Evolutionary conservation across 495 filamentous ascomycete genomes (phyloP).

Genomic region (Immersiella caudata): DNA sequence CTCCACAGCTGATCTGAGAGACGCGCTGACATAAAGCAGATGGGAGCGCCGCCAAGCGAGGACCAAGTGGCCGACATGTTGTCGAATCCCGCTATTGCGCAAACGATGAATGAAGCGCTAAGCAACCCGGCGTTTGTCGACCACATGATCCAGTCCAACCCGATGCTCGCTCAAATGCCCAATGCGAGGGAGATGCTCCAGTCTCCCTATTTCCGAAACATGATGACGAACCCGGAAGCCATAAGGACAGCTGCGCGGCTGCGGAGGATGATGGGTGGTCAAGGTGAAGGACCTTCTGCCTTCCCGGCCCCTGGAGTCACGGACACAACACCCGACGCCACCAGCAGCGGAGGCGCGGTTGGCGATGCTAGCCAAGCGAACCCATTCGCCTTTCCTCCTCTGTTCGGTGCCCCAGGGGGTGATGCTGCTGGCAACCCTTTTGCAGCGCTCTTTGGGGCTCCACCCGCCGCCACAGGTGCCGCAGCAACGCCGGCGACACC

Average conservation of each 20-base stretch:
- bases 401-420: constrained; percentile 40
- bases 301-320: constrained; percentile 92
- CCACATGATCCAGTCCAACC: constrained; percentile 87
- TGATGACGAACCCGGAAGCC: constrained; percentile 92
- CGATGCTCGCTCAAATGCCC: constrained; percentile 83
- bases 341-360: constrained; percentile 27
- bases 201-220: constrained; percentile 82
- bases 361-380: constrained; percentile 35
- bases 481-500: constrained; percentile 26
- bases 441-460: constrained; percentile 59
- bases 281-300: constrained; percentile 37
- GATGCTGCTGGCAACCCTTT: constrained; percentile 71
- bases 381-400: constrained; percentile 40
- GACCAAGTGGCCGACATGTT: constrained; percentile 84
- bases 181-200: constrained; percentile 80
- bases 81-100: constrained; percentile 78
- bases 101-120: constrained; percentile 88
- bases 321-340: constrained; percentile 62
- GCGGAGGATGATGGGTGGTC: constrained; percentile 69
- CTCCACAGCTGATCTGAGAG: not conserved
- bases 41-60: constrained; percentile 81
- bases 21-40: constrained; percentile 58
- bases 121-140: constrained; percentile 91
- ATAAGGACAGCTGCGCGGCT: constrained; percentile 79
- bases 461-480: constrained; percentile 7